phyloP scores from a whole-genome alignment of 164 flowering plant genomes.

The Kalanchoe fedtschenkoi region DNA sequence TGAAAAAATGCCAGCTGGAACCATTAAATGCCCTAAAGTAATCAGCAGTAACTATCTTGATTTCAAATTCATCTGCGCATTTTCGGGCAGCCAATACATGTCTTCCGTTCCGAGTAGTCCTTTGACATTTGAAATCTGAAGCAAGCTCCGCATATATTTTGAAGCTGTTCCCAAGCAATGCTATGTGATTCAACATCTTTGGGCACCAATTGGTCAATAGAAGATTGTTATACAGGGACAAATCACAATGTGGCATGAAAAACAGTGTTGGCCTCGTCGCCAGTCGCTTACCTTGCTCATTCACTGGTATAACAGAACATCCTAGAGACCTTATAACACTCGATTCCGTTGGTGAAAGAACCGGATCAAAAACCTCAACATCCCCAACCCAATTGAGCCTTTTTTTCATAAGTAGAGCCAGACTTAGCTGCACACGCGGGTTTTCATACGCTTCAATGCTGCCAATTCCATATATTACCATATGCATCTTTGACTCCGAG shows the following conservation, averaged over 20 bases:
- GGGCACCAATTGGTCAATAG: slow-evolving; percentile 47
- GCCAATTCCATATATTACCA: slow-evolving; percentile 92
- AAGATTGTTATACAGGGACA: slow-evolving; percentile 59
- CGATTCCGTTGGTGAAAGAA: slow-evolving; percentile 58
- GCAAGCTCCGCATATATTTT: slow-evolving; percentile 28
- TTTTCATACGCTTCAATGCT: slow-evolving; percentile 64
- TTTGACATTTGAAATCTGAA: slow-evolving; percentile 18
- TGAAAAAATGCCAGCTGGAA: slow-evolving; percentile 81
- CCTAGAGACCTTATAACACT: slow-evolving; percentile 51
- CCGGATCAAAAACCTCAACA: slow-evolving; percentile 74
- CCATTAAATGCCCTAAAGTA: slow-evolving; percentile 56
- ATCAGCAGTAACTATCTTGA: slow-evolving; percentile 42
- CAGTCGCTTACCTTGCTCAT: slow-evolving; percentile 32
- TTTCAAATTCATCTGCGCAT: slow-evolving; percentile 35
- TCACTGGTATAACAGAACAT: slow-evolving; percentile 44
- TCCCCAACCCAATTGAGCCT: slow-evolving; percentile 57
- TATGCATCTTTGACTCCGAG: slow-evolving; percentile 38
- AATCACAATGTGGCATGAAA: slow-evolving; percentile 93
- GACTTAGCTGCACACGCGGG: slow-evolving; percentile 63
- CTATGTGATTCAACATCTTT: slow-evolving; percentile 26
- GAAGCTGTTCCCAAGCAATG: slow-evolving; percentile 74
- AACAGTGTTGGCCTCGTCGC: slow-evolving; percentile 52
- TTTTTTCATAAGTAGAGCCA: slow-evolving; percentile 61
- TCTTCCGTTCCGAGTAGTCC: slow-evolving; percentile 18
- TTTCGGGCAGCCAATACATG: slow-evolving; percentile 31